Conservation (phyloP, 345 rosid genomes). For the Salix suchowensis region DNA sequence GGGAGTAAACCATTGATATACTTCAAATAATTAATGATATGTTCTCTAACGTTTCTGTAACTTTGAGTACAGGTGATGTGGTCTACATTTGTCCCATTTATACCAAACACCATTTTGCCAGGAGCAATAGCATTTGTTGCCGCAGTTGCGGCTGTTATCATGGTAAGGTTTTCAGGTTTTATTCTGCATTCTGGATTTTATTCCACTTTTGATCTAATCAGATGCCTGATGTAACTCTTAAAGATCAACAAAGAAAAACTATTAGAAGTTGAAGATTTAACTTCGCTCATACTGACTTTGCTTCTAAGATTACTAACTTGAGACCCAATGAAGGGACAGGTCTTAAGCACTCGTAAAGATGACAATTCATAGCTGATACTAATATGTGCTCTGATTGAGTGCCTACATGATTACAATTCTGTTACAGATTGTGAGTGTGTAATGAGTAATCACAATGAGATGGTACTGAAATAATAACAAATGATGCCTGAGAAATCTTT, state of each 20-base stretch:
- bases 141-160: constrained; percentile 61
- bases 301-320: not conserved
- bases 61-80: constrained; percentile 64
- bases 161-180: constrained; percentile 48
- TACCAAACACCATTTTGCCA: constrained; percentile 67
- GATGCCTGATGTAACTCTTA: not conserved
- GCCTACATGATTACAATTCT: not conserved
- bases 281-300: not conserved
- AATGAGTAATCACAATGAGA: not conserved
- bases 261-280: not conserved
- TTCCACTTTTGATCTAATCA: not conserved
- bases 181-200: not conserved
- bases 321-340: not conserved
- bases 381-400: too few relatives aligned
- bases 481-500: not conserved
- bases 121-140: constrained; percentile 50
- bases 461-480: not conserved
- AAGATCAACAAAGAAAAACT: not conserved
- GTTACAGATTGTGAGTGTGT: not conserved
- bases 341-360: not conserved
- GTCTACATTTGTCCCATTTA: constrained; percentile 81
- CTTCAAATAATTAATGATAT: not conserved
- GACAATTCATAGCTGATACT: not conserved
- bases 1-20: not conserved
- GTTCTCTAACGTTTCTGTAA: not conserved